Evolutionary conservation across 2,329 filamentous ascomycete genomes (phyloP).

Genomic region (Aureobasidium lini): DNA sequence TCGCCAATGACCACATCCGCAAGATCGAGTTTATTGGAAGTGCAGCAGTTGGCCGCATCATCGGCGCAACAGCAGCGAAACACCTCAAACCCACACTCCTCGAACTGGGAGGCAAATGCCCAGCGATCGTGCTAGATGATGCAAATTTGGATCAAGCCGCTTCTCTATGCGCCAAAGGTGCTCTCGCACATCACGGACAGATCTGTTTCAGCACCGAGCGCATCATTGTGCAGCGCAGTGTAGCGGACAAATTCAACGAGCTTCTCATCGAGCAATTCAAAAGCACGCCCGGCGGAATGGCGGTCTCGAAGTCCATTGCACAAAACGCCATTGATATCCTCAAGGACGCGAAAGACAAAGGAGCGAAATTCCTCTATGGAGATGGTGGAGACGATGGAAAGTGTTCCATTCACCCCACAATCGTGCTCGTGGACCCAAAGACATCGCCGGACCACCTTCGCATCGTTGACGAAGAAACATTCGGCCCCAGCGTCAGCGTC

Average conservation of each 20-base stretch:
- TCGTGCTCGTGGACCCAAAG: conserved; percentile 15
- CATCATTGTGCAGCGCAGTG: conserved; percentile 23
- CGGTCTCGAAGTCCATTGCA: conserved; percentile 22
- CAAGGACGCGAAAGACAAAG: conserved; percentile 21
- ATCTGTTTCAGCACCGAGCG: conserved; percentile 31
- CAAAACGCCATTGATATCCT: conserved; percentile 25
- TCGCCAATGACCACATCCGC: conserved; percentile 30
- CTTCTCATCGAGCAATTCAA: conserved; percentile 13
- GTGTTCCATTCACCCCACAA: conserved; percentile 18
- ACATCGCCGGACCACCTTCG: conserved; percentile 15
- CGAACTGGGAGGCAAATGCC: conserved; percentile 44
- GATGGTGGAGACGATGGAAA: conserved; percentile 15
- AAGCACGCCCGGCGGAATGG: conserved; percentile 16
- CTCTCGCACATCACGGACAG: conserved; percentile 28
- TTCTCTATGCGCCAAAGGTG: conserved; percentile 23
- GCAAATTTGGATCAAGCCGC: conserved; percentile 39
- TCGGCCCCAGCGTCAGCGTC: conserved; percentile 24
- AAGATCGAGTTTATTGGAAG: conserved; percentile 42
- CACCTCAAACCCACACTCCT: conserved; percentile 41
- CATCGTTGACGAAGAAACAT: conserved; percentile 25
- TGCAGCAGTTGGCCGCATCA: conserved; percentile 35
- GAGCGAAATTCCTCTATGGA: conserved; percentile 21
- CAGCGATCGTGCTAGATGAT: conserved; percentile 38
- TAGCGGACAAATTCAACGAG: conserved; percentile 19
- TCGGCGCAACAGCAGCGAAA: conserved; percentile 31